phyloP scores from a whole-genome alignment of 805 yeast species.

The Candida sonorensis region DNA sequence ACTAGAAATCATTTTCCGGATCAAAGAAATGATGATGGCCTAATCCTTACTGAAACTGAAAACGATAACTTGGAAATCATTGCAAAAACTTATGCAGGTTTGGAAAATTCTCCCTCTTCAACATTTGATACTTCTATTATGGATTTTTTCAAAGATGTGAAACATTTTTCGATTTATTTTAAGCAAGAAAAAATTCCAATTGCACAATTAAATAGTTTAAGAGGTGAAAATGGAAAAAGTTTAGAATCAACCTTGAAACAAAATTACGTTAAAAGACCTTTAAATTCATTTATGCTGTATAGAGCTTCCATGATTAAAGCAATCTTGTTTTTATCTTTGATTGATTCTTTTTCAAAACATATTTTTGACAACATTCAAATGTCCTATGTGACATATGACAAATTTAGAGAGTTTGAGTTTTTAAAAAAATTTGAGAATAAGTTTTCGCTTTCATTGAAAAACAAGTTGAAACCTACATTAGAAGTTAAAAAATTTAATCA shows the following conservation, averaged over 20 bases:
- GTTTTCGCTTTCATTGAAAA: conserved; percentile 4
- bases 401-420: conserved; percentile 9
- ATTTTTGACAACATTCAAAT: conserved; percentile 11
- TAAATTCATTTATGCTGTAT: conserved; percentile 42
- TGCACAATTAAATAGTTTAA: conserved; percentile 5
- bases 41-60: conserved; percentile 14
- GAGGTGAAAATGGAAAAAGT: too few relatives aligned
- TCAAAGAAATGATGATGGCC: conserved; percentile 15
- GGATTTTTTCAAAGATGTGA: conserved; percentile 13
- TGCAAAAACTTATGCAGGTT: conserved; percentile 25
- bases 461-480: conserved; percentile 8
- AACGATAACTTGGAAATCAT: conserved; percentile 11
- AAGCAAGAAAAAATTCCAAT: conserved; percentile 15
- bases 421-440: conserved; percentile 7
- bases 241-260: conserved; percentile 1
- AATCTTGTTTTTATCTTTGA: conserved; percentile 24
- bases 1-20: conserved; percentile 6
- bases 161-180: conserved; percentile 21
- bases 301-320: conserved; percentile 36
- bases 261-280: conserved; percentile 35
- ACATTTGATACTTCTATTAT: conserved; percentile 14
- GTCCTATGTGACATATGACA: conserved; percentile 13
- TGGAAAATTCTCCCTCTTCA: conserved; percentile 11
- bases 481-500: conserved; percentile 30
- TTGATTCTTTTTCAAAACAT: conserved; percentile 18